Evolutionary conservation across 495 filamentous ascomycete species (phyloP).

Genomic region (Aspergillus nidulans): DNA sequence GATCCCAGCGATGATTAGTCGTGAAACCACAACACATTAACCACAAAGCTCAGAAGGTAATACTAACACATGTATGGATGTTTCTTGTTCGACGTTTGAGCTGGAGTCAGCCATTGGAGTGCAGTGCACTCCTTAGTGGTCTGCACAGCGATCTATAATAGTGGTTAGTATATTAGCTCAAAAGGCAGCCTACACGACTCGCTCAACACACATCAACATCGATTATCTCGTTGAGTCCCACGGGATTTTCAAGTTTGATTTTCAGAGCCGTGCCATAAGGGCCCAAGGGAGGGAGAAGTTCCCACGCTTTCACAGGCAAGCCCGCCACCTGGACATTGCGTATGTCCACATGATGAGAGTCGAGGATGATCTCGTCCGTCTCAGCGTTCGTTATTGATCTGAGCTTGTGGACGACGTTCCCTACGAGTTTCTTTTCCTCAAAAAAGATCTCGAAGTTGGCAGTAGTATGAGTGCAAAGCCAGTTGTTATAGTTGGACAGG

Average conservation of each 20-base stretch:
- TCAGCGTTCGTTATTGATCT: slow-evolving; percentile 64
- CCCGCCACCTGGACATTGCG: slow-evolving; percentile 61
- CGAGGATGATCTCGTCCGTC: slow-evolving; percentile 73
- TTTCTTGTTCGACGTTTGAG: slow-evolving; percentile 88
- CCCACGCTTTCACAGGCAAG: slow-evolving; percentile 54
- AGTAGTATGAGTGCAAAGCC: slow-evolving; percentile 72
- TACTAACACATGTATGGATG: slow-evolving; percentile 87
- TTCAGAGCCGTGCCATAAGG: slow-evolving; percentile 78
- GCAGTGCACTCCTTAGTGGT: slow-evolving; percentile 89
- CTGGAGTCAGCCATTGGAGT: slow-evolving; percentile 85
- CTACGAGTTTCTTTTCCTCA: slow-evolving; percentile 63
- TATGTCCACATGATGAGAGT: slow-evolving; percentile 77
- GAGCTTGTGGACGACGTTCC: slow-evolving; percentile 69
- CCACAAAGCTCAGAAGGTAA: background rate
- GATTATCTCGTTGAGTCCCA: slow-evolving; percentile 57
- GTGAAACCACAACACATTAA: background rate
- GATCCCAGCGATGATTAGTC: background rate
- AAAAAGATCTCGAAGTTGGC: slow-evolving; percentile 81
- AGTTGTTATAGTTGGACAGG: slow-evolving; percentile 83
- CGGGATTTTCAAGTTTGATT: slow-evolving; percentile 60
- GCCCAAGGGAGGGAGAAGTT: slow-evolving; percentile 60
- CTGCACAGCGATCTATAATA: slow-evolving; percentile 47
- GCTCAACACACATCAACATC: slow-evolving; percentile 51
- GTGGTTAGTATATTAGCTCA: background rate
- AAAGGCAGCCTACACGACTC: background rate